Evolutionary conservation across 306 rosid genomes (phyloP), one percentile per base, ranked within the genome.

Genomic region (Heteromeles arbutifolia): DNA sequence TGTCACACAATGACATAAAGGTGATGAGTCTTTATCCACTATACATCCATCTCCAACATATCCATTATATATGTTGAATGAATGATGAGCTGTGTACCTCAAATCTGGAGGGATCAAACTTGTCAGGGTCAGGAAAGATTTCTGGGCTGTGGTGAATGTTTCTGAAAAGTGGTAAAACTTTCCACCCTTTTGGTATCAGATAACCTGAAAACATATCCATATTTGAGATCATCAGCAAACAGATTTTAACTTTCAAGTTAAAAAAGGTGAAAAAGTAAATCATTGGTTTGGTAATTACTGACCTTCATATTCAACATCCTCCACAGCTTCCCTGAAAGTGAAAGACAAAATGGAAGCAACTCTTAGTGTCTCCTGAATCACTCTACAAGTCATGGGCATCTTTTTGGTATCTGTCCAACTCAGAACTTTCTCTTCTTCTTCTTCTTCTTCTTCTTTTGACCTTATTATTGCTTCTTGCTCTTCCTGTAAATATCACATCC

Each of bases 151-250:
- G 97, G 80, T 95, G 99, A 73, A 95, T 95, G 78, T 95, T 92
- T 78, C 99, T 90, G 88, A 95, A 92, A 0, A 95, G 89, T 54
- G 99, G 99, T 13, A 95, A 79, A 14, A 95, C 97, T 84, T 95
- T 95, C 99, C 99, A 95, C 69, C 99, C 99, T 78, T 92, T 95
- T 37, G 99, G 99, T 58, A 95, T 92, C 25, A 95, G 93, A 80
- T 89, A 88, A 14, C 97, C 98, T 93, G 79, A 19, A 74, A 21
- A 34, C 39, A 19, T 3, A 28, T 17, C 68, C 31, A 64, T 8
- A 48, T 29, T 18, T 31, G 26, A 64, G 26, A 64, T 64, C 39
- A 64, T 64, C 39, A 64, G 43, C 43, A 31, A 15, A 29, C 41
- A 34, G 45, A 21, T 34, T 65, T 19, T 65, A 57, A 54, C 39